These are phyloP conservation scores for Spiromastix sp. DNA, from an alignment of 2,329 filamentous ascomycete genomes.

Conservation along the genomic window DNA sequence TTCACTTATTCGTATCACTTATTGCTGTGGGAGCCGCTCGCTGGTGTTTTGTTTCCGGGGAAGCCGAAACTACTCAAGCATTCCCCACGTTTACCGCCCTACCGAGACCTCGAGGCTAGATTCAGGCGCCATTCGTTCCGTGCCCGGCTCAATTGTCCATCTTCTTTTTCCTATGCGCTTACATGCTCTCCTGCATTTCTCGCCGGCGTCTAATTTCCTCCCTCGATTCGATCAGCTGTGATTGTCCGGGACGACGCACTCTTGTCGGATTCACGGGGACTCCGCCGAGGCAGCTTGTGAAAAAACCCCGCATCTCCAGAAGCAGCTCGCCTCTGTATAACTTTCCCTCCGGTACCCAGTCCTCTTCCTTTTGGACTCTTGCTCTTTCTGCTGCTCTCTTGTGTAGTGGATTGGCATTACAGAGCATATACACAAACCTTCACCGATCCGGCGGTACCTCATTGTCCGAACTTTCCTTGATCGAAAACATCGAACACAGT, in stretches of 20 bases:
- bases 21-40: no score
- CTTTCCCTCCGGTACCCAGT: no score
- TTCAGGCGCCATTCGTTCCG: constrained; percentile 1
- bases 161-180: constrained; percentile 13
- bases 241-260: constrained; percentile 10
- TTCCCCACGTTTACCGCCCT: no score
- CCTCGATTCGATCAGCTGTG: constrained; percentile 17
- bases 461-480: neutral
- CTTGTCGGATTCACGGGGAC: constrained; percentile 4
- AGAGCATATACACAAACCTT: constrained; percentile 20
- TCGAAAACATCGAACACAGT: no score
- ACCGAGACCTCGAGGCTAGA: no score
- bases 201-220: constrained; percentile 24
- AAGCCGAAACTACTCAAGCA: no score
- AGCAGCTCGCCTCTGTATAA: no score
- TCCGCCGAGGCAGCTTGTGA: neutral
- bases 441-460: neutral
- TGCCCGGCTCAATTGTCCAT: neutral
- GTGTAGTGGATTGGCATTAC: constrained; percentile 25
- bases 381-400: constrained; percentile 23
- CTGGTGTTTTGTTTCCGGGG: no score
- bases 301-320: no score
- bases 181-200: constrained; percentile 14
- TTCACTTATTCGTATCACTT: no score
- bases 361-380: constrained; percentile 29